Conservation (phyloP, 345 rosid genomes). For the Geranium rotundifolium region DNA sequence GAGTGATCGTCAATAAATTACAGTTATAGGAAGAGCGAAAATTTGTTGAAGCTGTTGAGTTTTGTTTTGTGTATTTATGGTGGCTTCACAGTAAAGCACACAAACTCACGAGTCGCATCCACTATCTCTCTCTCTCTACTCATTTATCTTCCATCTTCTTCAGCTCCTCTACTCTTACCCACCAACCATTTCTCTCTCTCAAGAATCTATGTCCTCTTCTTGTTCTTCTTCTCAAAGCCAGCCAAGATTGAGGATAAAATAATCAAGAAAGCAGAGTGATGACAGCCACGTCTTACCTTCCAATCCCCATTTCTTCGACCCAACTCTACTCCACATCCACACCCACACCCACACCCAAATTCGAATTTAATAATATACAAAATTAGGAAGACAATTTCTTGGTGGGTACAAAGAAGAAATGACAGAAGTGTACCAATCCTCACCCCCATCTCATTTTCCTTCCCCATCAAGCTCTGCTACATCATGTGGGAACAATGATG, state of each 20-base stretch:
- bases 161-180: neutral
- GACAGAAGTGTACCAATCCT: conserved; percentile 62
- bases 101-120: neutral
- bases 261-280: no score
- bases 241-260: no score
- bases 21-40: neutral
- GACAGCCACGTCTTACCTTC: no score
- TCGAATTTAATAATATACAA: no score
- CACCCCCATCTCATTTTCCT: conserved; percentile 62
- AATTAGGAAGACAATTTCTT: no score
- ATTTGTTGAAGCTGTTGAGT: neutral
- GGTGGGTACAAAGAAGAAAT: conserved; percentile 17
- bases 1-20: no score
- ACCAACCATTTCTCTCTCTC: neutral
- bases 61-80: neutral
- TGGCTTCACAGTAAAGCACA: neutral
- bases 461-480: conserved; percentile 81
- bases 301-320: no score
- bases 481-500: conserved; percentile 39
- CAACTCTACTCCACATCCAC: no score
- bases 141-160: neutral
- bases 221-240: no score
- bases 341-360: no score
- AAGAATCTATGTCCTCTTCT: neutral
- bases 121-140: neutral